Evolutionary conservation across 2,329 filamentous ascomycete species (phyloP).

Genomic region (Botrytis sinoallii): DNA sequence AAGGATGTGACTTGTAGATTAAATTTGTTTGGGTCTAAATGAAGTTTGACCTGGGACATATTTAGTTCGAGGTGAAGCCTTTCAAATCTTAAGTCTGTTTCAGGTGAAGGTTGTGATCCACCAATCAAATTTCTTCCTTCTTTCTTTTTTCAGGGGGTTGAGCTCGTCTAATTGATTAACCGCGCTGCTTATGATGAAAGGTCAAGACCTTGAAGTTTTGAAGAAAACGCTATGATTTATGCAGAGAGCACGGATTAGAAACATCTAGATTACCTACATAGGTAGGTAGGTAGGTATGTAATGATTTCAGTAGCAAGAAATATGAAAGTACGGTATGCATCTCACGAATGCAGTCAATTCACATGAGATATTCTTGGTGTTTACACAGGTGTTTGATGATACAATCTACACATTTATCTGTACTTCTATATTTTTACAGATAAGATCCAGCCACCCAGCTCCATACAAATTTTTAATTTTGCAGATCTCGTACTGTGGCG

Average conservation of each 20-base stretch:
- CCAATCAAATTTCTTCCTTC: conserved; percentile 13
- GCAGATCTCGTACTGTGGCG: conserved; percentile 1
- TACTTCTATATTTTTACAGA: background rate
- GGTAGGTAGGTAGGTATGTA: background rate
- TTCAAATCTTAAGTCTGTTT: conserved; percentile 17
- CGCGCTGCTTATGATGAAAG: conserved; percentile 4
- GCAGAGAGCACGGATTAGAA: background rate
- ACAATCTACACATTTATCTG: background rate
- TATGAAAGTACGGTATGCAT: background rate
- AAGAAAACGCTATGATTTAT: background rate
- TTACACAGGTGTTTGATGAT: background rate
- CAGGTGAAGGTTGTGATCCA: conserved; percentile 2
- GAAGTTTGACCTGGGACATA: conserved; percentile 15
- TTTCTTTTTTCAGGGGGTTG: conserved; percentile 3
- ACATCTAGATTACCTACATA: background rate
- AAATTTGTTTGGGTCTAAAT: conserved; percentile 9
- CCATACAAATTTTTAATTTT: background rate
- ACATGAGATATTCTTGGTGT: background rate
- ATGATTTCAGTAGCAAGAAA: background rate
- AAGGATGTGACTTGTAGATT: background rate
- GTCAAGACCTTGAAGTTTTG: background rate
- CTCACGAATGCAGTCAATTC: background rate
- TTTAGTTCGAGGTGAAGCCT: conserved; percentile 9
- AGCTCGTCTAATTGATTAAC: conserved; percentile 18
- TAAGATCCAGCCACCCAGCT: background rate